A percentile compares a stretch with the other conserved stretches of the same genome.
Evolutionary conservation across 768 basidiomycete species (phyloP).

Genomic region (Psilocybe sp.): DNA sequence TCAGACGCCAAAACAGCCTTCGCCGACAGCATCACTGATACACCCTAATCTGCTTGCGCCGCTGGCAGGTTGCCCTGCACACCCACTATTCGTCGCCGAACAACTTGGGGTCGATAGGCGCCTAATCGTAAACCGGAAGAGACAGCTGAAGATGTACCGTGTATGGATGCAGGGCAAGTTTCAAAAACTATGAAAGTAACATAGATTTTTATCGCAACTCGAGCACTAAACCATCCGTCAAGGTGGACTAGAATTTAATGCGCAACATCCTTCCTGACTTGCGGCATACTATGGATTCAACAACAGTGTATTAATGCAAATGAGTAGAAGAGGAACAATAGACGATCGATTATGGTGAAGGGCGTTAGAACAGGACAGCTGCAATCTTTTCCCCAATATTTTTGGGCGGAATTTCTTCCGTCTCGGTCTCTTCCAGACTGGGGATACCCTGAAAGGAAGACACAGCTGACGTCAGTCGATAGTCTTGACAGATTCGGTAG

Average conservation of each 20-base stretch:
- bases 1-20: background rate
- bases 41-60: slow-evolving; percentile 39
- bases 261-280: too few species aligned
- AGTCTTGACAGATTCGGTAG: background rate
- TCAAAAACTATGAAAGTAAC: slow-evolving; percentile 37
- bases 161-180: slow-evolving; percentile 94
- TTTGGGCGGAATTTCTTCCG: slow-evolving; percentile 45
- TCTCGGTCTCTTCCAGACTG: slow-evolving; percentile 65
- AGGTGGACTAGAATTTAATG: too few species aligned
- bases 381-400: slow-evolving; percentile 51
- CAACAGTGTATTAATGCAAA: too few species aligned
- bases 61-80: slow-evolving; percentile 32
- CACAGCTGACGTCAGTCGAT: background rate
- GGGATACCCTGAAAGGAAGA: slow-evolving; percentile 53
- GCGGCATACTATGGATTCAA: too few species aligned
- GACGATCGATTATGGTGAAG: background rate
- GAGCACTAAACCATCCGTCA: too few species aligned
- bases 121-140: slow-evolving; percentile 88
- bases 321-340: background rate
- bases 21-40: slow-evolving; percentile 13
- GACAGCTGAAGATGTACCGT: slow-evolving; percentile 95
- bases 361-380: slow-evolving; percentile 45
- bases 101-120: slow-evolving; percentile 89
- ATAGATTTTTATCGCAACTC: background rate
- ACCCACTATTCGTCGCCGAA: slow-evolving; percentile 73